phyloP scores from a whole-genome alignment of 208 protist genomes.

The Crithidia acanthocephali region DNA sequence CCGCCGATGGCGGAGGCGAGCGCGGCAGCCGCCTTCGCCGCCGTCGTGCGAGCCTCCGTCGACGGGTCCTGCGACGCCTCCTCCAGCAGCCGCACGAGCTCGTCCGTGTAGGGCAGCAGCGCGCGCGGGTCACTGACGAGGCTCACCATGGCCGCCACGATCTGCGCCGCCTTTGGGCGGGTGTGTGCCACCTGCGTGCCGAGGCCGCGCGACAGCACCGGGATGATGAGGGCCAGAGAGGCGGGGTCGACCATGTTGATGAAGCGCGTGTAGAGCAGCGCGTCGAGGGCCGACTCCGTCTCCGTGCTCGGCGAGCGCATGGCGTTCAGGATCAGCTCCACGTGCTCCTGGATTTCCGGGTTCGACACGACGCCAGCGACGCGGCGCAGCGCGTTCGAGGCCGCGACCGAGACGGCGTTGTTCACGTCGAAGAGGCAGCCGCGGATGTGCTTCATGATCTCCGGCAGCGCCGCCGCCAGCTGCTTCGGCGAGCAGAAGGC shows the following conservation, averaged over 20 bases:
- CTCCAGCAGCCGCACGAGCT: constrained; percentile 87
- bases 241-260: constrained; percentile 92
- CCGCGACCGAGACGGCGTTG: constrained; percentile 77
- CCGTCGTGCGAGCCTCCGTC: constrained; percentile 83
- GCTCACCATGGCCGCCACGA: constrained; percentile 89
- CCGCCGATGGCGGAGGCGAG: constrained; percentile 77
- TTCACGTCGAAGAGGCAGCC: constrained; percentile 91
- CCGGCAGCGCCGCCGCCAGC: constrained; percentile 86
- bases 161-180: constrained; percentile 92
- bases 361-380: constrained; percentile 93
- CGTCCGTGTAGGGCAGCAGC: constrained; percentile 86
- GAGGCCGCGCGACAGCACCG: constrained; percentile 87
- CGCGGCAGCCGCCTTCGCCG: constrained; percentile 86
- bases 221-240: constrained; percentile 93
- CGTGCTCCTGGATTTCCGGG: constrained; percentile 92
- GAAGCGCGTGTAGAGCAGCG: constrained; percentile 94
- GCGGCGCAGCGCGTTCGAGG: constrained; percentile 83
- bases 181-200: constrained; percentile 67
- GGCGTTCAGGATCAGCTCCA: constrained; percentile 88
- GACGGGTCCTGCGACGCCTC: constrained; percentile 86
- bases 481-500: constrained; percentile 93
- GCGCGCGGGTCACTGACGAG: constrained; percentile 86
- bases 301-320: constrained; percentile 90
- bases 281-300: constrained; percentile 90
- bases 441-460: constrained; percentile 91